Evolutionary conservation across 2,329 filamentous ascomycete genomes (phyloP).

Genomic region (Botrytis byssoidea): DNA sequence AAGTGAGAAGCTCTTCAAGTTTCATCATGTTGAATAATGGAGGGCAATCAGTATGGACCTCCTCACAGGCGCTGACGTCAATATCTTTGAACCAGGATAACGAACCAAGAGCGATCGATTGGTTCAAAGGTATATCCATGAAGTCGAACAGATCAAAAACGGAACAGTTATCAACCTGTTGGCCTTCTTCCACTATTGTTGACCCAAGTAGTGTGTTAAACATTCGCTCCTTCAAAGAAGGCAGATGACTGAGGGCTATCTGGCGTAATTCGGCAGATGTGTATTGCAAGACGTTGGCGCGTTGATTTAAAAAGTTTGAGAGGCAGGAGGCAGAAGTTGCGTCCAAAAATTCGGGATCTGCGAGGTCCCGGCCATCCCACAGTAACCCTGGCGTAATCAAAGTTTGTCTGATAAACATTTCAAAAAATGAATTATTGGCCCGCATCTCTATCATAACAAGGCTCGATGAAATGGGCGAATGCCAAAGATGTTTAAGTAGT

Average conservation of each 20-base stretch:
- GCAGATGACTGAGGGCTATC: slow-evolving; percentile 67
- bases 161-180: slow-evolving; percentile 65
- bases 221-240: slow-evolving; percentile 66
- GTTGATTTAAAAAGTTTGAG: slow-evolving; percentile 69
- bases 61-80: slow-evolving; percentile 64
- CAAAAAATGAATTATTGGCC: slow-evolving; percentile 75
- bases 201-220: slow-evolving; percentile 76
- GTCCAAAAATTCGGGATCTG: slow-evolving; percentile 65
- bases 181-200: slow-evolving; percentile 63
- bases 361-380: slow-evolving; percentile 70
- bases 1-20: slow-evolving; percentile 68
- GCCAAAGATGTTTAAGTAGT: slow-evolving; percentile 80
- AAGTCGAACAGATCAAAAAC: slow-evolving; percentile 96
- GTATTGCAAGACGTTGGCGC: slow-evolving; percentile 80
- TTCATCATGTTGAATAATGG: slow-evolving; percentile 67
- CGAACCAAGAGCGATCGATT: slow-evolving; percentile 51
- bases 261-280: slow-evolving; percentile 80
- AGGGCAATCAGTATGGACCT: slow-evolving; percentile 56
- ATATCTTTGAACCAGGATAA: slow-evolving; percentile 63
- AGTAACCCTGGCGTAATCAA: slow-evolving; percentile 66
- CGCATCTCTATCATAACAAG: slow-evolving; percentile 79
- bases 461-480: slow-evolving; percentile 71
- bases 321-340: slow-evolving; percentile 40
- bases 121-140: slow-evolving; percentile 60
- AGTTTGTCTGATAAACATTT: slow-evolving; percentile 68